A percentile compares a stretch with the other conserved stretches of the same genome.
These are phyloP conservation scores for Fusarium anguioides DNA, from an alignment of 2,329 filamentous ascomycete genomes.

Conservation along the genomic window DNA sequence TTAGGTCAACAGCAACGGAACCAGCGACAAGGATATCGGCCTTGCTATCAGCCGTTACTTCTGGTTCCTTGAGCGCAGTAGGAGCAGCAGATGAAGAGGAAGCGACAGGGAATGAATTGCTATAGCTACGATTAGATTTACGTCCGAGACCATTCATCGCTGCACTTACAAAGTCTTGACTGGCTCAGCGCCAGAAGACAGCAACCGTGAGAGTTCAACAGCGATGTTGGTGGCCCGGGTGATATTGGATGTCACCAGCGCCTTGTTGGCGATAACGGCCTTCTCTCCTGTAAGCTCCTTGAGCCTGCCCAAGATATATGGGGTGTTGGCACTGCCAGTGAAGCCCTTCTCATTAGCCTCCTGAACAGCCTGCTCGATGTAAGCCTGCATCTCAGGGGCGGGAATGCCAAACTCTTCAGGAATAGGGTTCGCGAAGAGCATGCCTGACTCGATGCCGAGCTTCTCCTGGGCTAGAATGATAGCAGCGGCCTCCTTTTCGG, in stretches of 20 bases:
- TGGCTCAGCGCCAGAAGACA: constrained; percentile 48
- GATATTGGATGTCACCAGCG: constrained; percentile 66
- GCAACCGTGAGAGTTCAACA: constrained; percentile 61
- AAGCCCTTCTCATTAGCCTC: constrained; percentile 74
- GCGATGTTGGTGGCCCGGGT: constrained; percentile 65
- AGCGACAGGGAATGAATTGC: constrained; percentile 42
- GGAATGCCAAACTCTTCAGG: constrained; percentile 76
- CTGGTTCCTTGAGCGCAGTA: constrained; percentile 23
- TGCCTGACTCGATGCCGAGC: constrained; percentile 78
- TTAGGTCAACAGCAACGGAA: constrained; percentile 88
- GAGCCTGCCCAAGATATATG: constrained; percentile 83
- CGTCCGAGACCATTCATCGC: constrained; percentile 35
- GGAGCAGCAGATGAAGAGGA: constrained; percentile 22
- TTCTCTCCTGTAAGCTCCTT: constrained; percentile 79
- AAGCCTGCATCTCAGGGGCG: constrained; percentile 74
- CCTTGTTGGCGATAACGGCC: constrained; percentile 79
- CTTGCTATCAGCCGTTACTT: constrained; percentile 36
- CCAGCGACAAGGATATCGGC: constrained; percentile 86
- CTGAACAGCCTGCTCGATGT: constrained; percentile 74
- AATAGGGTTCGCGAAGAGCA: constrained; percentile 91
- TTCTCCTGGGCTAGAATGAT: constrained; percentile 83
- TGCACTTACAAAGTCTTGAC: constrained; percentile 53
- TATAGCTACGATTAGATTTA: constrained; percentile 53
- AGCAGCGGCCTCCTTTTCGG: constrained; percentile 86
- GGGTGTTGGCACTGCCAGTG: constrained; percentile 82